These are phyloP conservation scores for Suhomyces sp. DNA, from an alignment of 805 yeast species.

Conservation along the genomic window DNA sequence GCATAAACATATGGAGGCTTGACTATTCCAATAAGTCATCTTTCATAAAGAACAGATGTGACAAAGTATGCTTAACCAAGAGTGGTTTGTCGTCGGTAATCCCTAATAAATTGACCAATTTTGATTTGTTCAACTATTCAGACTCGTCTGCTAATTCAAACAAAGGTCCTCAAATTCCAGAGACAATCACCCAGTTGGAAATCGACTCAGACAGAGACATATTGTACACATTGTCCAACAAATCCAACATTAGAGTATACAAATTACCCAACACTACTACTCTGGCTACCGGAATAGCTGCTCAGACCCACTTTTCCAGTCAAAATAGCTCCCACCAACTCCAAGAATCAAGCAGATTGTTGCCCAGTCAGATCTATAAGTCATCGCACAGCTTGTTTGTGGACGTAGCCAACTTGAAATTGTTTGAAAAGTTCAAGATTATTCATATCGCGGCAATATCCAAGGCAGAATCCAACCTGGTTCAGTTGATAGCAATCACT, in stretches of 20 bases:
- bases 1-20: conserved; percentile 80
- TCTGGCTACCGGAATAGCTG: neutral
- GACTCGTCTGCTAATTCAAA: conserved; percentile 13
- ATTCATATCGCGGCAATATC: conserved; percentile 62
- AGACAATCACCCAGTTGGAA: conserved; percentile 58
- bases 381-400: conserved; percentile 50
- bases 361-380: conserved; percentile 46
- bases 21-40: conserved; percentile 78
- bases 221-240: conserved; percentile 77
- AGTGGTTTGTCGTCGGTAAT: conserved; percentile 45
- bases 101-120: conserved; percentile 35
- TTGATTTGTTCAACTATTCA: conserved; percentile 26
- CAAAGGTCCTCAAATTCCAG: conserved; percentile 36
- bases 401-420: conserved; percentile 53
- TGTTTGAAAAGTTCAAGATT: conserved; percentile 49
- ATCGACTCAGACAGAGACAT: conserved; percentile 77
- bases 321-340: conserved; percentile 25
- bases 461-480: conserved; percentile 60
- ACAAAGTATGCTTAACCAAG: conserved; percentile 77
- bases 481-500: conserved; percentile 76
- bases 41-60: conserved; percentile 83
- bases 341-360: conserved; percentile 34
- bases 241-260: conserved; percentile 79
- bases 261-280: conserved; percentile 45
- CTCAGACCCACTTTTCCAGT: neutral